A percentile compares a stretch with the other conserved stretches of the same genome.
These are phyloP conservation scores for Taiozyma sp. DNA, from an alignment of 1,139 yeast species.

Conservation along the genomic window DNA sequence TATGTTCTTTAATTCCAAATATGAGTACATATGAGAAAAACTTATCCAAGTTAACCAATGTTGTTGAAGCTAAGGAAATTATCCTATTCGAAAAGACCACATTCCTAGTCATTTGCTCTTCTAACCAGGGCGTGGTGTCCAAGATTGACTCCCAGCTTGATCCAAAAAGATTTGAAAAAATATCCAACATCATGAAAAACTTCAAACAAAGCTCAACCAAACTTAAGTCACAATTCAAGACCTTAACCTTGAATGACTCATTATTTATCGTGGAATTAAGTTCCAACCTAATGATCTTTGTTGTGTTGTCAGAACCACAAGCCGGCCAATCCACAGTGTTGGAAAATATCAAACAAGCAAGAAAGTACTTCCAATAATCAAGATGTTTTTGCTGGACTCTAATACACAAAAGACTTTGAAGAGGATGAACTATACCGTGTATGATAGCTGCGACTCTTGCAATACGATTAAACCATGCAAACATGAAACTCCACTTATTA, in stretches of 20 bases:
- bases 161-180: constrained; percentile 92
- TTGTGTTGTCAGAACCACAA: constrained; percentile 26
- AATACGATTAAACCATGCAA: too few relatives aligned
- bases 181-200: constrained; percentile 89
- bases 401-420: too few relatives aligned
- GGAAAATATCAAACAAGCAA: constrained; percentile 34
- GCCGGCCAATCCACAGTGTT: constrained; percentile 25
- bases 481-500: too few relatives aligned
- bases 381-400: too few relatives aligned
- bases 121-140: constrained; percentile 44
- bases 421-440: too few relatives aligned
- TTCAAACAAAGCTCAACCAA: constrained; percentile 92
- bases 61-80: constrained; percentile 85
- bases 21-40: constrained; percentile 78
- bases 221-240: constrained; percentile 78
- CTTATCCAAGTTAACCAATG: constrained; percentile 65
- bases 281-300: constrained; percentile 36
- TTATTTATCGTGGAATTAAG: constrained; percentile 41
- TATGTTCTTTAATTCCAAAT: constrained; percentile 91
- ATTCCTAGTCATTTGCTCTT: constrained; percentile 73
- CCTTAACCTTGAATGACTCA: constrained; percentile 70
- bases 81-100: constrained; percentile 93
- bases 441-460: too few relatives aligned
- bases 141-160: constrained; percentile 35
- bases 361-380: constrained; percentile 29